Evolutionary conservation across 129 eudicot genomes (phyloP).

Genomic region (Flaveria sonorensis): DNA sequence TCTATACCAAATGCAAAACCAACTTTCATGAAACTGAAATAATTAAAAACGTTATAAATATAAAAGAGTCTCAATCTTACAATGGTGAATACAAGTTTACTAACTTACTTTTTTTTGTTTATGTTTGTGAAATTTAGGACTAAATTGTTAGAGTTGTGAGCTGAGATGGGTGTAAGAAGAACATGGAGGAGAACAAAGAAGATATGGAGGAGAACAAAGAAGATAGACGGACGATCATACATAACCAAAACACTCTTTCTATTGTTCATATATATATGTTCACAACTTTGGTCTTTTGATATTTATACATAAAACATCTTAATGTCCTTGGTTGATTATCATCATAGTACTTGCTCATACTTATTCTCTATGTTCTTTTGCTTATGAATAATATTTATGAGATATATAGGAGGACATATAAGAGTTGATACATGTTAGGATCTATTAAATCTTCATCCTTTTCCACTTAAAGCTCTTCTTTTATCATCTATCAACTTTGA

Average conservation of each 20-base stretch:
- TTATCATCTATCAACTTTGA: too few species aligned
- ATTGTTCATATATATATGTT: too few species aligned
- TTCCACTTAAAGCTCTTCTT: too few species aligned
- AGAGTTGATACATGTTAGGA: too few species aligned
- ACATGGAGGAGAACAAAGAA: not conserved
- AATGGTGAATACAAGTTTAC: not conserved
- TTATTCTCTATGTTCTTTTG: too few species aligned
- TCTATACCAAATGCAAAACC: not conserved
- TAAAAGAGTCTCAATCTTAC: not conserved
- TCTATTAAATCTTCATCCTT: too few species aligned
- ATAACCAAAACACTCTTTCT: not conserved
- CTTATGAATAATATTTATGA: too few species aligned
- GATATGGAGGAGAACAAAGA: not conserved
- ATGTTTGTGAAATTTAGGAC: slow-evolving; percentile 7
- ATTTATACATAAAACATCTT: not conserved
- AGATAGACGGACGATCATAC: not conserved
- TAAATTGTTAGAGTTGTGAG: slow-evolving; percentile 1
- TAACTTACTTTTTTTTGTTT: not conserved
- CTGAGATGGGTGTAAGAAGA: not conserved
- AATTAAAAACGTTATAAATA: not conserved
- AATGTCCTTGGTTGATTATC: not conserved
- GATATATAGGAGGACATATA: too few species aligned
- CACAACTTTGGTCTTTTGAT: too few species aligned
- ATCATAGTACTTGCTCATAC: not conserved
- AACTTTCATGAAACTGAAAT: too few species aligned